Percentiles rank a stretch among this genome's conserved stretches.
These are phyloP conservation scores for Saccharum officinarum DNA, from an alignment of 176 grass and related monocot species.

Conservation along the genomic window DNA sequence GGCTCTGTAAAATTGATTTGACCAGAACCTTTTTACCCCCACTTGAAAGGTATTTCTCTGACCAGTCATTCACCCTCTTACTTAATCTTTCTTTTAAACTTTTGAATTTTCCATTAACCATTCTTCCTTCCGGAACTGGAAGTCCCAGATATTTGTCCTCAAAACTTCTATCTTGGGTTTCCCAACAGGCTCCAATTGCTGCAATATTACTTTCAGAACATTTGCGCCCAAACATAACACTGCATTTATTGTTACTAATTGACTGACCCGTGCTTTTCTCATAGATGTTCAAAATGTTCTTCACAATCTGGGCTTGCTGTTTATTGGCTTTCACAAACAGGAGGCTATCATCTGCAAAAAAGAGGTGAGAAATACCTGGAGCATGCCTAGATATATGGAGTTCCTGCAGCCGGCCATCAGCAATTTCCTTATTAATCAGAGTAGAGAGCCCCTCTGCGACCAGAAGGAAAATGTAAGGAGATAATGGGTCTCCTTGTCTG, in stretches of 20 bases:
- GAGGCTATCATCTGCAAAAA: not conserved
- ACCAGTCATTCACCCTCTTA: no score
- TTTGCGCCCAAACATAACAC: not conserved
- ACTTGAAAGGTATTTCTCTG: no score
- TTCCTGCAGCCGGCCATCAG: accelerated
- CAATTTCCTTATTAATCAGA: not conserved
- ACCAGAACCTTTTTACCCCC: no score
- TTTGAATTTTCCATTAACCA: no score
- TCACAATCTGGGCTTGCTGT: not conserved
- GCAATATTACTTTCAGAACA: no score
- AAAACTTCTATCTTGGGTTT: not conserved
- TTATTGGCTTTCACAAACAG: not conserved
- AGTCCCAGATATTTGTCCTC: no score
- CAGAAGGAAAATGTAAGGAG: not conserved
- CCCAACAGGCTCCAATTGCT: no score
- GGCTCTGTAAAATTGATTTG: no score
- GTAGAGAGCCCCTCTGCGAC: not conserved
- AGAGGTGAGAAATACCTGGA: not conserved
- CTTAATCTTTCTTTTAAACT: no score
- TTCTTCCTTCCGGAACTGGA: no score
- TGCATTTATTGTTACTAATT: not conserved
- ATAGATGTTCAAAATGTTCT: not conserved
- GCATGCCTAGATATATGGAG: not conserved
- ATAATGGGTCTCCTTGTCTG: not conserved
- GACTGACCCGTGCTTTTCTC: not conserved